Percentiles rank a stretch among this genome's conserved stretches.
phyloP scores from a whole-genome alignment of 768 basidiomycete genomes.

The Psilocybe azurescens region DNA sequence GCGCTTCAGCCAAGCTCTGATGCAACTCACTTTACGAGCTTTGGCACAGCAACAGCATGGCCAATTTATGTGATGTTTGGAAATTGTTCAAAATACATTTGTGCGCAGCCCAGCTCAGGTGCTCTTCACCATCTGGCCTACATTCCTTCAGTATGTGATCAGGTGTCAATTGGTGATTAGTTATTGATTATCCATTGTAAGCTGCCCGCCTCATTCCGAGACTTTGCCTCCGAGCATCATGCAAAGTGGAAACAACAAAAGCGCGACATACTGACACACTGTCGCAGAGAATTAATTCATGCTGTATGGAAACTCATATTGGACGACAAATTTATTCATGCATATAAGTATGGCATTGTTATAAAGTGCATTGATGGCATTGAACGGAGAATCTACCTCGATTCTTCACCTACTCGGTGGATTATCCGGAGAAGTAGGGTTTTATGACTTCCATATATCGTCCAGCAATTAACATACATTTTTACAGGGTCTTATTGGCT shows the following conservation, averaged over 20 bases:
- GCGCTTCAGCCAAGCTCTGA: constrained; percentile 33
- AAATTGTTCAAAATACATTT: constrained; percentile 49
- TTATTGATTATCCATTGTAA: not conserved
- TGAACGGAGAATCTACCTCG: constrained; percentile 34
- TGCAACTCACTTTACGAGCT: constrained; percentile 30
- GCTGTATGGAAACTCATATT: constrained; percentile 28
- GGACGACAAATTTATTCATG: constrained; percentile 37
- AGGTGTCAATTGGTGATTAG: not conserved
- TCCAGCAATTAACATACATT: not conserved
- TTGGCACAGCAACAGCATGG: constrained; percentile 38
- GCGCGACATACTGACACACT: constrained; percentile 33
- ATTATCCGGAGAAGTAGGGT: constrained; percentile 48
- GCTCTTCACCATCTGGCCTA: constrained; percentile 46
- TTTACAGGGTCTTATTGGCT: too few species aligned
- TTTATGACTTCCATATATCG: not conserved
- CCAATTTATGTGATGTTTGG: constrained; percentile 36
- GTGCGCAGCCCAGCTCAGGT: constrained; percentile 29
- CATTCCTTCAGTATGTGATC: constrained; percentile 32
- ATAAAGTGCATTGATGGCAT: constrained; percentile 35
- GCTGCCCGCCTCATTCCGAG: constrained; percentile 21
- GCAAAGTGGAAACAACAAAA: constrained; percentile 22
- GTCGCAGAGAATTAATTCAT: constrained; percentile 37
- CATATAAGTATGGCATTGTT: constrained; percentile 37
- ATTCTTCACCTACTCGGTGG: constrained; percentile 40
- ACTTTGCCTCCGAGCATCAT: constrained; percentile 24